These are phyloP conservation scores for Teratosphaeriaceae sp. DNA, from an alignment of 2,329 filamentous ascomycete genomes.

Conservation along the genomic window DNA sequence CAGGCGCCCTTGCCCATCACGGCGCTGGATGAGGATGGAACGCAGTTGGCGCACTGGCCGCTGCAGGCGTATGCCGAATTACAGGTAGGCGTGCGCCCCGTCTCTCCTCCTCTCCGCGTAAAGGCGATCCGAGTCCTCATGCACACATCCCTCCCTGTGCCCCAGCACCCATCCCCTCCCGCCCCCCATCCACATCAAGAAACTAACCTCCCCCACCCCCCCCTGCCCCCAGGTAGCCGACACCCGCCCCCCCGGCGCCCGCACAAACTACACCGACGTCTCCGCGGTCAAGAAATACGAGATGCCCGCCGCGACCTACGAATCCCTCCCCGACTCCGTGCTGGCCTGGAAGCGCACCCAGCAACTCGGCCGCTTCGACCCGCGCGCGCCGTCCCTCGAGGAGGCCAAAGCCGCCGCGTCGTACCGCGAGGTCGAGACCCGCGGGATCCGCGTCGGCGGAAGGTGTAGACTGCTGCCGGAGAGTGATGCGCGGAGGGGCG, in stretches of 20 bases:
- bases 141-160: too few species aligned
- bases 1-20: constrained; percentile 59
- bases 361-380: constrained; percentile 94
- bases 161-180: not conserved
- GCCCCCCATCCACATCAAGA: too few species aligned
- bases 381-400: constrained; percentile 67
- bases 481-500: constrained; percentile 63
- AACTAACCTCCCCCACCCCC: not conserved
- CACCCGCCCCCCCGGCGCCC: constrained; percentile 65
- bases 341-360: constrained; percentile 93
- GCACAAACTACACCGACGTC: constrained; percentile 74
- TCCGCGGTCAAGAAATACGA: constrained; percentile 82
- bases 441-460: constrained; percentile 42
- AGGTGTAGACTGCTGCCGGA: constrained; percentile 42
- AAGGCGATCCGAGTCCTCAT: too few species aligned
- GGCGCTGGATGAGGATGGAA: constrained; percentile 65
- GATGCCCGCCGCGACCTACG: constrained; percentile 81
- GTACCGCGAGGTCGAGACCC: constrained; percentile 61
- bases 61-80: constrained; percentile 72
- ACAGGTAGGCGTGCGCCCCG: constrained; percentile 51
- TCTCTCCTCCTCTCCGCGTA: too few species aligned
- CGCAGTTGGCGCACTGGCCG: constrained; percentile 57
- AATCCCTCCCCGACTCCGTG: constrained; percentile 77
- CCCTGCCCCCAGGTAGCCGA: constrained; percentile 68
- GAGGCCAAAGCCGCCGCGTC: constrained; percentile 64